Conservation (phyloP, 2,329 filamentous ascomycete species). For the Ustulina deusta region DNA sequence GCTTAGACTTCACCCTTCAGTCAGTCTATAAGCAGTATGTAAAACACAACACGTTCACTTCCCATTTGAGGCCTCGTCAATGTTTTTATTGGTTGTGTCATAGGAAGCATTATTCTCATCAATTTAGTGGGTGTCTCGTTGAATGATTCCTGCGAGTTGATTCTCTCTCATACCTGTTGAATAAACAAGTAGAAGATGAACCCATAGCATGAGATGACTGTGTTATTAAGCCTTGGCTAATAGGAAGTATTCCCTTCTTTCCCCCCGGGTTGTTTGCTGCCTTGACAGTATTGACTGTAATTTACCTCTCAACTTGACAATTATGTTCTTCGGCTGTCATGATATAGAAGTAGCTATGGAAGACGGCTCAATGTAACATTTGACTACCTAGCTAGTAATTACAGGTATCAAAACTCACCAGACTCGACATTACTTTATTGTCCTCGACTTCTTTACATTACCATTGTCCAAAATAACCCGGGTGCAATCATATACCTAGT, state of each 20-base stretch:
- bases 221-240: not conserved
- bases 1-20: constrained; percentile 12
- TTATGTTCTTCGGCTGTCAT: too few relatives aligned
- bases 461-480: not conserved
- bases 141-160: not conserved
- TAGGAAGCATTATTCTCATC: not conserved
- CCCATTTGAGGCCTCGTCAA: not conserved
- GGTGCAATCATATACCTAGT: not conserved
- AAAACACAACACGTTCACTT: constrained; percentile 39
- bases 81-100: not conserved
- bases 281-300: not conserved
- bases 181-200: not conserved
- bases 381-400: too few relatives aligned
- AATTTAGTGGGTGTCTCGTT: not conserved
- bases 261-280: too few relatives aligned
- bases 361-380: too few relatives aligned
- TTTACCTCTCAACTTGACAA: too few relatives aligned
- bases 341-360: too few relatives aligned
- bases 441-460: not conserved
- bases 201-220: not conserved
- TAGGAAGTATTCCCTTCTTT: too few relatives aligned
- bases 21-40: constrained; percentile 33
- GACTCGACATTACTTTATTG: not conserved
- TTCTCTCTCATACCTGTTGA: not conserved
- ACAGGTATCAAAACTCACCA: not conserved